A percentile compares a stretch with the other conserved stretches of the same genome.
phyloP scores from a whole-genome alignment of 2,329 filamentous ascomycete species.

The Colletotrichum endophyticum region DNA sequence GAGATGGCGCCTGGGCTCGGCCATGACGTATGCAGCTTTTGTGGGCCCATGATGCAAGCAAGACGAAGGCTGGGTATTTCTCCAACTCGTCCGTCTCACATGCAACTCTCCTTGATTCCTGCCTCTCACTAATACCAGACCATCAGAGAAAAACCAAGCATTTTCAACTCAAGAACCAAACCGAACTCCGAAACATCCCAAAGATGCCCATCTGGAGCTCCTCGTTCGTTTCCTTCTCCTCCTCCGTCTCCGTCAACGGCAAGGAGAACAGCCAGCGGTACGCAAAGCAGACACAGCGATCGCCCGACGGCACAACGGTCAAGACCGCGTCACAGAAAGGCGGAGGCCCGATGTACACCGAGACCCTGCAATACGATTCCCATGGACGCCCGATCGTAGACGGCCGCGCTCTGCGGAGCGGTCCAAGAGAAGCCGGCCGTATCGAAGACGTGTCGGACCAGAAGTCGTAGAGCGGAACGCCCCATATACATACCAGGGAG shows the following conservation, averaged over 20 bases:
- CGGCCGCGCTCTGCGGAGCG: neutral
- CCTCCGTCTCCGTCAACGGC: constrained; percentile 4
- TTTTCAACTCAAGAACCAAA: neutral
- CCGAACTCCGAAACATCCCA: neutral
- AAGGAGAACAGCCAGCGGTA: constrained; percentile 2
- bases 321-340: neutral
- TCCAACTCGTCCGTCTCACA: neutral
- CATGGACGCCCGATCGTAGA: neutral
- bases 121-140: rapidly evolving
- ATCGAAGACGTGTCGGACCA: constrained; percentile 9
- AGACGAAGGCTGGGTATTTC: neutral
- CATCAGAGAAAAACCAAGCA: neutral
- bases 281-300: neutral
- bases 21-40: neutral
- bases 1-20: neutral
- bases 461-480: neutral
- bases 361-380: constrained; percentile 5
- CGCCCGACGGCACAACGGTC: neutral
- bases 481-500: neutral
- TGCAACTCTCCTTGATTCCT: neutral
- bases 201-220: neutral
- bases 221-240: constrained; percentile 8
- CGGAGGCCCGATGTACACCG: neutral
- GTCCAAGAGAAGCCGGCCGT: neutral
- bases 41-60: neutral